Evolutionary conservation across 129 eudicot species (phyloP).

Genomic region (Ambrosia artemisiifolia): DNA sequence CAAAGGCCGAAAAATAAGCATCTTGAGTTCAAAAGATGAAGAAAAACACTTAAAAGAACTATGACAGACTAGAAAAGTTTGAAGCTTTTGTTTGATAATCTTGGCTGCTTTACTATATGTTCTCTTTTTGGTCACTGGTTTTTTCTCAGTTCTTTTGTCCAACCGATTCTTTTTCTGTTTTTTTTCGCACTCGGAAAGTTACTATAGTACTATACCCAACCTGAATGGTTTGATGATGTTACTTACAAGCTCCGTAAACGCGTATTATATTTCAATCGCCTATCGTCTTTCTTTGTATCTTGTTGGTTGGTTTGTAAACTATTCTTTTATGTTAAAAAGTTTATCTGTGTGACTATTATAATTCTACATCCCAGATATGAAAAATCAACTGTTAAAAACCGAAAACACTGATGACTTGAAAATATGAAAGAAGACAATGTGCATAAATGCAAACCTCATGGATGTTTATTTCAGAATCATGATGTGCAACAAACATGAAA

Average conservation of each 20-base stretch:
- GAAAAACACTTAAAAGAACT: conserved; percentile 26
- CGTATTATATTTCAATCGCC: conserved; percentile 6
- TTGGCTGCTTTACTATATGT: conserved; percentile 22
- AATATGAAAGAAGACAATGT: conserved; percentile 7
- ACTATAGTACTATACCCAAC: conserved; percentile 39
- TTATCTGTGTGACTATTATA: not conserved
- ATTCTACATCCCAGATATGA: not conserved
- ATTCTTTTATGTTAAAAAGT: not conserved
- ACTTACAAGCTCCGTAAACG: conserved; percentile 22
- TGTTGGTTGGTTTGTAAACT: conserved; percentile 1
- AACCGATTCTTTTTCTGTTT: conserved; percentile 16
- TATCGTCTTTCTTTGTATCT: not conserved
- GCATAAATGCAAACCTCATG: conserved; percentile 2
- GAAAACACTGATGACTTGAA: not conserved
- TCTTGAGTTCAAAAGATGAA: conserved; percentile 23
- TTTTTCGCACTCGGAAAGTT: conserved; percentile 17
- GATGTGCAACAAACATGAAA: conserved; percentile 18
- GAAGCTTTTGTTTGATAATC: conserved; percentile 42
- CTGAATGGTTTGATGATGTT: conserved; percentile 37
- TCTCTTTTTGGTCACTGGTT: not conserved
- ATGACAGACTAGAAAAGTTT: conserved; percentile 36
- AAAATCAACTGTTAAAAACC: not conserved
- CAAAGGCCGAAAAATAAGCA: conserved; percentile 39
- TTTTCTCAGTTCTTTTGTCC: conserved; percentile 15
- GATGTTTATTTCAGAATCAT: conserved; percentile 2